These are phyloP conservation scores for Datura wrightii DNA, from an alignment of 257 asterid species.

Conservation along the genomic window DNA sequence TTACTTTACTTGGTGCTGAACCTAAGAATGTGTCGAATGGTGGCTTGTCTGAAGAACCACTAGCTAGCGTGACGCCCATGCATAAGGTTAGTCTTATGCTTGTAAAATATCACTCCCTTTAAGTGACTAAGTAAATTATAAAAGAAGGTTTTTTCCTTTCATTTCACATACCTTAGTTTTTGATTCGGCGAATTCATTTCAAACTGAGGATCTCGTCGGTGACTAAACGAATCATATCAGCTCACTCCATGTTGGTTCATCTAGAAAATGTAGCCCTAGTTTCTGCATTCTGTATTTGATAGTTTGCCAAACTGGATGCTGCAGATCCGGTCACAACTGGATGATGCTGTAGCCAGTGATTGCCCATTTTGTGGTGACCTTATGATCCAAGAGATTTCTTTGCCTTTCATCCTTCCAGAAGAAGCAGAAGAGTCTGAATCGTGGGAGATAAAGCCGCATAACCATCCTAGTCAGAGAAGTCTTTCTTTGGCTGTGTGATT, in stretches of 20 bases:
- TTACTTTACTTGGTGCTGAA: conserved; percentile 75
- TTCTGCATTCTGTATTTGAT: conserved; percentile 9
- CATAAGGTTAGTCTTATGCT: conserved; percentile 64
- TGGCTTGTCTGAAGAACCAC: conserved; percentile 71
- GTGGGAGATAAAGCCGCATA: conserved; percentile 80
- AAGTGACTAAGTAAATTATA: conserved; percentile 28
- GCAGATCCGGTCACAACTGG: conserved; percentile 93
- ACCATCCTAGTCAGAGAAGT: conserved; percentile 71
- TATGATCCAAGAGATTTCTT: conserved; percentile 87
- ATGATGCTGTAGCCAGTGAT: conserved; percentile 89
- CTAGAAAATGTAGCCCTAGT: conserved; percentile 5
- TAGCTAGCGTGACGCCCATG: conserved; percentile 66
- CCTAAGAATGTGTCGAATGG: conserved; percentile 72
- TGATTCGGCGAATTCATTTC: neutral
- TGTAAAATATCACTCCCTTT: conserved; percentile 6
- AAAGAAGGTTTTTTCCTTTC: conserved; percentile 11
- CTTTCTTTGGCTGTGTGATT: conserved; percentile 57
- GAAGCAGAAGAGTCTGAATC: conserved; percentile 66
- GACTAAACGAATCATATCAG: neutral
- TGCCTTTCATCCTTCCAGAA: conserved; percentile 71
- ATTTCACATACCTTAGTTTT: neutral
- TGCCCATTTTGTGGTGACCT: conserved; percentile 95
- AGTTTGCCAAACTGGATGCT: conserved; percentile 10
- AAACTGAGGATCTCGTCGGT: neutral
- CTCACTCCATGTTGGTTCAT: conserved; percentile 17